Base-by-base conservation (phyloP, 1,139 yeast species). In the Arxiozyma telluris region DNA sequence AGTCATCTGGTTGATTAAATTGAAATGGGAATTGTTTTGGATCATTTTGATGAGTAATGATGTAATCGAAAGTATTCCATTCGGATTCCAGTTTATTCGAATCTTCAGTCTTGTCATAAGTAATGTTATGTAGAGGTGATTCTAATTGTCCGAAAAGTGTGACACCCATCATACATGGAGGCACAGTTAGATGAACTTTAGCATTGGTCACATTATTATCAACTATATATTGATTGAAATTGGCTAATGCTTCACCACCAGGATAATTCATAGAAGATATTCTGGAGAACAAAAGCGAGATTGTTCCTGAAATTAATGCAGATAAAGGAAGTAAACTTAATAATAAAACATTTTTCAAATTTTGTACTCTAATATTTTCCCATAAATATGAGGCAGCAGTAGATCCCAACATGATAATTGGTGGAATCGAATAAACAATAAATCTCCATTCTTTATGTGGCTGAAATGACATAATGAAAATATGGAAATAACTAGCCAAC, bases 401-500 rank as follows among this genome's bases (percentile, higher is more conserved):
- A 5, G 95, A 84, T 3, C 88, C 91, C 45, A 78, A 68, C 41
- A 84, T 64, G 0, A 86, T 80, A 55, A 88, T 68, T 0, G 86
- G 73, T 1, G 98, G 97, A 12, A 84, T 71, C 0, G 82, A 74
- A 65, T 91, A 93, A 18, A 85, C 73, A 52, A 93, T 81, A 62
- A 91, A 93, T 61, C 98, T 78, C 96, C 96, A 89, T 73, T 93
- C 98, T 68, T 91, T 93, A 63, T 91, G 98, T 1, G 95, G 93
- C 67, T 87, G 95, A 54, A 84, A 68, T 0, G 97, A 90, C 78
- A 90, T 78, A 2, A 80, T 66, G 2, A 74, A 61, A 38, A 89
- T 76, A 65, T 74, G 91, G 12, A 80, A 52, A 3, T 82, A 43
- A 0, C 86, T 71, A 0, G 89, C 73, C 9, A 76, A 60, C 0